A percentile compares a stretch with the other conserved stretches of the same genome.
phyloP scores from a whole-genome alignment of 176 grass and related monocot genomes.

The Cymbopogon citratus region DNA sequence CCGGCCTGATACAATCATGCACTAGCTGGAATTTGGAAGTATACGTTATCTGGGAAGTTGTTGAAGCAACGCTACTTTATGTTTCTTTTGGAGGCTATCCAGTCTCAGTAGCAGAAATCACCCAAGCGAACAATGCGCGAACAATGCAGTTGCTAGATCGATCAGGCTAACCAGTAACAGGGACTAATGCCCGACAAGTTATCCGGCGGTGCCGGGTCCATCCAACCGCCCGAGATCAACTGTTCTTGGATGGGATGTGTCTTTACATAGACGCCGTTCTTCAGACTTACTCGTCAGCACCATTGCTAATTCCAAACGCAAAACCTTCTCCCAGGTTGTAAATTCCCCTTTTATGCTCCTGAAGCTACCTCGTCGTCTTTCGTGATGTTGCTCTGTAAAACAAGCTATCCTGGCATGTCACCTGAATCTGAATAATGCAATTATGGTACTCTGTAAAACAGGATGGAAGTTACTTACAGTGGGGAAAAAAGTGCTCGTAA shows the following conservation, averaged over 20 bases:
- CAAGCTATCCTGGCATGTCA: too few species aligned
- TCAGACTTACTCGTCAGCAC: background rate
- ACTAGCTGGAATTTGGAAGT: constrained; percentile 5
- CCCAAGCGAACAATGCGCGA: background rate
- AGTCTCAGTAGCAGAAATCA: background rate
- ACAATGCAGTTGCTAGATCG: background rate
- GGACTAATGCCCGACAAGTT: background rate
- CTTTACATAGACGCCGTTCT: background rate
- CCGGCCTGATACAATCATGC: constrained; percentile 2
- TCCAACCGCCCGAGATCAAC: background rate
- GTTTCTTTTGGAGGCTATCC: background rate
- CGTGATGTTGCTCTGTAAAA: background rate
- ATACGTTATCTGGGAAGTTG: constrained; percentile 1
- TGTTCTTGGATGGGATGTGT: background rate
- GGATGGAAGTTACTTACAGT: background rate
- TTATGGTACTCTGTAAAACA: background rate
- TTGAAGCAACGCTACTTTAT: background rate
- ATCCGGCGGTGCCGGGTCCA: background rate
- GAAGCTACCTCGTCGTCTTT: background rate
- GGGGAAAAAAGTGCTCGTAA: too few species aligned
- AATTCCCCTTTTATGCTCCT: background rate
- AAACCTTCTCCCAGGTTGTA: constrained; percentile 13
- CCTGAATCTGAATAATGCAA: too few species aligned
- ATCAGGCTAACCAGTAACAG: background rate
- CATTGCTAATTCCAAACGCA: background rate